These are phyloP conservation scores for Psilocybe subaeruginosa DNA, from an alignment of 768 basidiomycete genomes.

Conservation along the genomic window DNA sequence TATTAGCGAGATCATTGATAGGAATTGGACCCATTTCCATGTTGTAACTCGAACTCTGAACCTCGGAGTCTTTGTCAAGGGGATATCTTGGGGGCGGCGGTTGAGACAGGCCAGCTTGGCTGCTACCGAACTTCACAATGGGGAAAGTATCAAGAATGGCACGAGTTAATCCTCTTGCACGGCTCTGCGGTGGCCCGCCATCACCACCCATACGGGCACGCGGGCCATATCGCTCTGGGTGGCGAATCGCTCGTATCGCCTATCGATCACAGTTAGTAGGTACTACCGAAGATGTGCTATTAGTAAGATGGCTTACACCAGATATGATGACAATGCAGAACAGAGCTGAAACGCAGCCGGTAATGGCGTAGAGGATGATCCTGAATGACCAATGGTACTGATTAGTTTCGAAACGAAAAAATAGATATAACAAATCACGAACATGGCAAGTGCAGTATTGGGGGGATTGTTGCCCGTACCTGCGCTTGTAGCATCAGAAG, in stretches of 20 bases:
- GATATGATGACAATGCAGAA: constrained; percentile 86
- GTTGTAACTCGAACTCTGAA: constrained; percentile 21
- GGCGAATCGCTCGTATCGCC: constrained; percentile 81
- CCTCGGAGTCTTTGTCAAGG: constrained; percentile 29
- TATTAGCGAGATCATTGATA: not conserved
- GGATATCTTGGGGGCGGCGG: not conserved
- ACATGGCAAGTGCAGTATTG: constrained; percentile 81
- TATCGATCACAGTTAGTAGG: constrained; percentile 26
- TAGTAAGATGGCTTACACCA: constrained; percentile 55
- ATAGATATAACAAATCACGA: constrained; percentile 19
- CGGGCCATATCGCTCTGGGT: constrained; percentile 93
- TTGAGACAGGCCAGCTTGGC: constrained; percentile 9
- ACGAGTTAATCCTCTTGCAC: constrained; percentile 84
- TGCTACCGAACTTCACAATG: constrained; percentile 77
- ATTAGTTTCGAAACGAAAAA: not conserved
- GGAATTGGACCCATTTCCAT: constrained; percentile 14
- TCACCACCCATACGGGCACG: constrained; percentile 46
- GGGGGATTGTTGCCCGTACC: constrained; percentile 22
- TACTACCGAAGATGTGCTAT: constrained; percentile 2
- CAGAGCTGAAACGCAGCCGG: constrained; percentile 83
- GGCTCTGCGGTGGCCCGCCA: constrained; percentile 53
- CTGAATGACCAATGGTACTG: constrained; percentile 33
- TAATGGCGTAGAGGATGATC: constrained; percentile 87
- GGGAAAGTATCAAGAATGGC: constrained; percentile 98
- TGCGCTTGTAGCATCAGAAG: constrained; percentile 22